Conservation (phyloP, 495 filamentous ascomycete species). For the Beverwykella pulmonaria region DNA sequence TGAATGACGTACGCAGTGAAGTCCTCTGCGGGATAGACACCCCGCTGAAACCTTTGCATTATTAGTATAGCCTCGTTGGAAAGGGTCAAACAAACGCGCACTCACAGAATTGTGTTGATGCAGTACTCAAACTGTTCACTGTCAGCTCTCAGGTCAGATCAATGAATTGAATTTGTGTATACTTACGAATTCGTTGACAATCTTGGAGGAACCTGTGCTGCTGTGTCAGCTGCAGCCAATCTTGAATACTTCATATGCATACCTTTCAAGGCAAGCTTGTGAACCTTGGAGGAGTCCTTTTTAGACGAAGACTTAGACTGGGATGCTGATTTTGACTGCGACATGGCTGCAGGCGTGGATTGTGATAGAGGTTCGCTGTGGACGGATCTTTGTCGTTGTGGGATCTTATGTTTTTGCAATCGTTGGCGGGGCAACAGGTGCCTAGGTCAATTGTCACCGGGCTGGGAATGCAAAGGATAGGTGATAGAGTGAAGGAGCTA, state of each 20-base stretch:
- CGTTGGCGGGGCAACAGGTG: conserved; percentile 35
- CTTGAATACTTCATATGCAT: conserved; percentile 13
- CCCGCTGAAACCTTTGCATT: conserved; percentile 76
- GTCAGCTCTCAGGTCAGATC: background rate
- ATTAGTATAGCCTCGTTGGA: conserved; percentile 19
- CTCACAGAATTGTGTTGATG: conserved; percentile 87
- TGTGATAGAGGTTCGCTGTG: background rate
- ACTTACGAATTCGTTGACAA: conserved; percentile 92
- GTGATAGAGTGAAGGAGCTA: no score
- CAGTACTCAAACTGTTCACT: conserved; percentile 73
- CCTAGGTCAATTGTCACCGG: background rate
- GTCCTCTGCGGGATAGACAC: conserved; percentile 97
- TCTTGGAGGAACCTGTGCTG: conserved; percentile 70
- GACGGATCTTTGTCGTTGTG: conserved; percentile 4
- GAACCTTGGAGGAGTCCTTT: conserved; percentile 64
- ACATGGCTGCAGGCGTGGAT: conserved; percentile 26
- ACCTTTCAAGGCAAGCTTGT: conserved; percentile 84
- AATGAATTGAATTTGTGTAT: background rate
- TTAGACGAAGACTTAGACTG: conserved; percentile 46
- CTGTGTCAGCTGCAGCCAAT: background rate
- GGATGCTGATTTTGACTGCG: conserved; percentile 34
- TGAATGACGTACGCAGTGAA: conserved; percentile 76
- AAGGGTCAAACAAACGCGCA: background rate
- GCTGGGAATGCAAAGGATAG: no score
- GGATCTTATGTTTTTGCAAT: conserved; percentile 11